These are phyloP conservation scores for Fomitopsis palustris DNA, from an alignment of 1,284 basidiomycete genomes.

Conservation along the genomic window DNA sequence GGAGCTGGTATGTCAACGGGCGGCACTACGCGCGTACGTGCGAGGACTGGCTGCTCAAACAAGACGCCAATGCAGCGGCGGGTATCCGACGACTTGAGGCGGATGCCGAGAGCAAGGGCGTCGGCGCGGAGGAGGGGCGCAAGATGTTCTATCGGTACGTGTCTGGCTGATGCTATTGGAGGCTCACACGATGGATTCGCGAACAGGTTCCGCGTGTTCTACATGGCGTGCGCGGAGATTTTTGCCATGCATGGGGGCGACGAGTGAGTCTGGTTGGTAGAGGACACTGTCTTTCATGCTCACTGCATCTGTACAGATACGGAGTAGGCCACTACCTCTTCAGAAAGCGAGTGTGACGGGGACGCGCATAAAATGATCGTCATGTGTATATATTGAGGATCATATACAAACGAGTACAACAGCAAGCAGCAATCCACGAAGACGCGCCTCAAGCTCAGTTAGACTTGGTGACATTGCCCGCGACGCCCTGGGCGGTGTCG, in stretches of 20 bases:
- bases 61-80: slow-evolving; percentile 44
- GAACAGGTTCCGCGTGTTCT: slow-evolving; percentile 66
- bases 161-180: neutral
- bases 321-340: slow-evolving; percentile 56
- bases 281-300: neutral
- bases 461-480: neutral
- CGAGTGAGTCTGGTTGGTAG: slow-evolving; percentile 40
- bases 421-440: too few species aligned
- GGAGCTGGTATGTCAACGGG: slow-evolving; percentile 66
- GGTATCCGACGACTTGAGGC: slow-evolving; percentile 52
- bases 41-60: slow-evolving; percentile 67
- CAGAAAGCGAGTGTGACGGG: slow-evolving; percentile 9
- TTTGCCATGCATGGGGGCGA: slow-evolving; percentile 67
- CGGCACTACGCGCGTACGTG: slow-evolving; percentile 65
- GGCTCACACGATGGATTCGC: neutral
- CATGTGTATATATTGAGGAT: neutral
- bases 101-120: slow-evolving; percentile 46
- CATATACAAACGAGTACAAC: neutral
- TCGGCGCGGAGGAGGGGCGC: slow-evolving; percentile 46
- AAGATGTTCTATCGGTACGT: slow-evolving; percentile 58
- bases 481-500: neutral
- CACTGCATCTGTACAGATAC: slow-evolving; percentile 32
- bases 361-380: neutral
- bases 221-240: slow-evolving; percentile 73
- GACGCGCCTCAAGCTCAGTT: neutral